Conservation (phyloP, 768 basidiomycete species). For the Boletus reticulatus region DNA sequence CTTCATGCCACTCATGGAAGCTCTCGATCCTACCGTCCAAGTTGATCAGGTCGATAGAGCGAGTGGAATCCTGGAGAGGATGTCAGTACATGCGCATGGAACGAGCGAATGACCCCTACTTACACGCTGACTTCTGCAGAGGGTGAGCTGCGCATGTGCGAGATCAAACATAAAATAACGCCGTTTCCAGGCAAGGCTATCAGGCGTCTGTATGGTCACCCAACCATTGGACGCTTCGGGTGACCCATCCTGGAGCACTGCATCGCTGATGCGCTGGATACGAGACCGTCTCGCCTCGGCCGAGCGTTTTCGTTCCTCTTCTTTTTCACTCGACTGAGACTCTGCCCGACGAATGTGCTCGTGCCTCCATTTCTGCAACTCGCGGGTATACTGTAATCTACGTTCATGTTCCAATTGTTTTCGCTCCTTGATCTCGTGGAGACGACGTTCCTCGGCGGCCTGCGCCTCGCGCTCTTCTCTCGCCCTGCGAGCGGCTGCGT, state of each 20-base stretch:
- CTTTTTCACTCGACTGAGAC: conserved; percentile 43
- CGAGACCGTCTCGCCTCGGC: conserved; percentile 39
- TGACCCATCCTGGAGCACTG: conserved; percentile 41
- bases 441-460: conserved; percentile 46
- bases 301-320: conserved; percentile 40
- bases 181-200: conserved; percentile 58
- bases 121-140: conserved; percentile 55
- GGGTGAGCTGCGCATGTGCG: conserved; percentile 39
- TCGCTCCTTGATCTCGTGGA: conserved; percentile 45
- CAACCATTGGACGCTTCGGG: conserved; percentile 49
- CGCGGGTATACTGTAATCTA: conserved; percentile 48
- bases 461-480: conserved; percentile 38
- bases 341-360: conserved; percentile 46
- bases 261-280: conserved; percentile 45
- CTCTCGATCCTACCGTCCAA: conserved; percentile 46
- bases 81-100: conserved; percentile 1
- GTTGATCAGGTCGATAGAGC: conserved; percentile 36
- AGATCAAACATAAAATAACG: conserved; percentile 57
- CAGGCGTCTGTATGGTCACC: conserved; percentile 58
- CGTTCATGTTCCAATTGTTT: conserved; percentile 47
- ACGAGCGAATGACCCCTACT: neutral
- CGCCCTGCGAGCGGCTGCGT: conserved; percentile 33
- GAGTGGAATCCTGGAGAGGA: conserved; percentile 26
- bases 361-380: conserved; percentile 51
- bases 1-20: conserved; percentile 62